A percentile compares a stretch with the other conserved stretches of the same genome.
Evolutionary conservation across 2,329 filamentous ascomycete species (phyloP).

Genomic region (Stachybotrys chlorohalonatus): DNA sequence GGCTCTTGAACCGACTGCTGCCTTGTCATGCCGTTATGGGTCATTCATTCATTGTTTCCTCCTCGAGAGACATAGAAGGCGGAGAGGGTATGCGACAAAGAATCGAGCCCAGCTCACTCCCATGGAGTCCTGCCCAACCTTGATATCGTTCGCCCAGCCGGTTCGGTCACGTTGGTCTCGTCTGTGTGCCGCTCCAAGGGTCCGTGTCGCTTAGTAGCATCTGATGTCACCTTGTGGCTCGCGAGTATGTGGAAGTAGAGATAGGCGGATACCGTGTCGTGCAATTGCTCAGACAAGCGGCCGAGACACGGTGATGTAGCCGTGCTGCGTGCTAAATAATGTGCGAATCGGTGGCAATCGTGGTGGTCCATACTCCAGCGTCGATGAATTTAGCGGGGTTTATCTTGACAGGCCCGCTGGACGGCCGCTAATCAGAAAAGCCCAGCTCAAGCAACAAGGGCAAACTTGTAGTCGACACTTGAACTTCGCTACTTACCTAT

Average conservation of each 20-base stretch:
- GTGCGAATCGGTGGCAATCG: no score
- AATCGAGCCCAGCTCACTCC: slow-evolving; percentile 16
- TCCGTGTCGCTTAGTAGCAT: slow-evolving; percentile 4
- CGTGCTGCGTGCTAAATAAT: background rate
- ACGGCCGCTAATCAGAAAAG: no score
- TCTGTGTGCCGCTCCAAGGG: slow-evolving; percentile 17
- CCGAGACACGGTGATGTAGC: slow-evolving; percentile 15
- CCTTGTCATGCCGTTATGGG: background rate
- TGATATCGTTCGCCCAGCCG: background rate
- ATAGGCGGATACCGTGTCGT: background rate
- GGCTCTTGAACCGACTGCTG: slow-evolving; percentile 21
- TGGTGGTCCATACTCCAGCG: no score
- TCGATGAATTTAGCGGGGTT: no score
- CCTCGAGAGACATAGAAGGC: background rate
- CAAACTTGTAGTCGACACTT: no score
- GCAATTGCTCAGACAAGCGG: no score
- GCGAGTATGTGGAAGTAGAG: background rate
- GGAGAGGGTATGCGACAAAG: slow-evolving; percentile 1
- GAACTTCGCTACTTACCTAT: no score
- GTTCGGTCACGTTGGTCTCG: slow-evolving; percentile 1
- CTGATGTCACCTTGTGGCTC: background rate
- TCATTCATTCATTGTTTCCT: background rate
- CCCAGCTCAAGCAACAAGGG: no score
- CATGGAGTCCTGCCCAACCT: slow-evolving; percentile 11
- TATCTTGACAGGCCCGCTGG: no score